Conservation (phyloP, 768 basidiomycete genomes). For the Lyophyllum shimeji region DNA sequence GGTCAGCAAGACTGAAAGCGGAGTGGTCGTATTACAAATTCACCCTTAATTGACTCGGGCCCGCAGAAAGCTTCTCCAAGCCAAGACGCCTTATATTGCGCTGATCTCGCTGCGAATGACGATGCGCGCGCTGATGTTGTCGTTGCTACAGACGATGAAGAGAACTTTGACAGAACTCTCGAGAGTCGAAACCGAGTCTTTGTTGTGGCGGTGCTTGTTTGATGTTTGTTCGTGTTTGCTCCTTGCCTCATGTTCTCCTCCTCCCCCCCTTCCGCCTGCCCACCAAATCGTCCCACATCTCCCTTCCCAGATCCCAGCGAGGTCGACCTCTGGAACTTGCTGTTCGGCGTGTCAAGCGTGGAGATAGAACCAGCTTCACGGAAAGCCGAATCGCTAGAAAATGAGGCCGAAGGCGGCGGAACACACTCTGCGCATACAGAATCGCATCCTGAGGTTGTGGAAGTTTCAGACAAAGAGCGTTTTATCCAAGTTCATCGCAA, state of each 20-base stretch:
- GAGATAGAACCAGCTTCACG: neutral
- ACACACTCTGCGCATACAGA: neutral
- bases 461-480: conserved; percentile 14
- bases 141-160: conserved; percentile 9
- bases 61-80: neutral
- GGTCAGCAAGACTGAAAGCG: neutral
- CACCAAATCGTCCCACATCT: neutral
- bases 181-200: conserved; percentile 11
- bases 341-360: neutral
- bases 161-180: conserved; percentile 11
- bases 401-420: neutral
- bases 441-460: conserved; percentile 4
- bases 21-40: neutral
- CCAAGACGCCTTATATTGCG: neutral
- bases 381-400: neutral
- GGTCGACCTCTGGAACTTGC: neutral
- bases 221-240: conserved; percentile 16
- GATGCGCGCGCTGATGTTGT: neutral
- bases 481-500: conserved; percentile 7
- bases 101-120: conserved; percentile 6
- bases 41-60: neutral
- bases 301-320: neutral
- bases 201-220: conserved; percentile 21
- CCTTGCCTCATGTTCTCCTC: conserved; percentile 15
- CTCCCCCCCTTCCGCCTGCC: conserved; percentile 15